phyloP scores from a whole-genome alignment of 1,139 yeast species.

The Hyphopichia fennica region DNA sequence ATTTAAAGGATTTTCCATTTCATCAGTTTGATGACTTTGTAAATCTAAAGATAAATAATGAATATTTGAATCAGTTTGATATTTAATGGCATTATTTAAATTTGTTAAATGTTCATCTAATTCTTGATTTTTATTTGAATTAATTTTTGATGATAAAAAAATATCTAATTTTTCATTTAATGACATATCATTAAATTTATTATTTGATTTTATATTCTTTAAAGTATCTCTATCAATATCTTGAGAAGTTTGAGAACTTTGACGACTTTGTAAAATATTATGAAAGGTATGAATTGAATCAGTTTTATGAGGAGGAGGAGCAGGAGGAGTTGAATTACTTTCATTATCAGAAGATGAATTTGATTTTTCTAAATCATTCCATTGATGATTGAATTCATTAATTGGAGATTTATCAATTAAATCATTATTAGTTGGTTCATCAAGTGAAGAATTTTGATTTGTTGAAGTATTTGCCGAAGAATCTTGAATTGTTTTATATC shows the following conservation, averaged over 20 bases:
- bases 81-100: constrained; percentile 27
- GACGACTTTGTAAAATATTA: constrained; percentile 1
- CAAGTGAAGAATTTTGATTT: constrained; percentile 1
- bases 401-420: constrained; percentile 11
- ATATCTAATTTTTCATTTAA: constrained; percentile 42
- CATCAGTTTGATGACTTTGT: constrained; percentile 20
- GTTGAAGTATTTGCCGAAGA: constrained; percentile 7
- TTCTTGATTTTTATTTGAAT: constrained; percentile 14
- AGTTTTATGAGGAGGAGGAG: constrained; percentile 26
- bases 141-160: constrained; percentile 20
- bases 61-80: constrained; percentile 33
- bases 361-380: constrained; percentile 21
- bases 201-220: constrained; percentile 22
- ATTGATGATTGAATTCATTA: constrained; percentile 17
- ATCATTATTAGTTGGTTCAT: constrained; percentile 5
- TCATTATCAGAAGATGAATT: constrained; percentile 19
- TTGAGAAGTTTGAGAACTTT: constrained; percentile 9
- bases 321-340: constrained; percentile 28
- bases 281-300: constrained; percentile 5
- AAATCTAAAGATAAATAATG: constrained; percentile 36
- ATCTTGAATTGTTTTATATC: constrained; percentile 17
- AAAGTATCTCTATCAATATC: constrained; percentile 22
- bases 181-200: constrained; percentile 28
- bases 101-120: constrained; percentile 39
- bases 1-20: constrained; percentile 35